A percentile compares a stretch with the other conserved stretches of the same genome.
Conservation (phyloP, 495 filamentous ascomycete genomes). For the Rusavskia elegans region DNA sequence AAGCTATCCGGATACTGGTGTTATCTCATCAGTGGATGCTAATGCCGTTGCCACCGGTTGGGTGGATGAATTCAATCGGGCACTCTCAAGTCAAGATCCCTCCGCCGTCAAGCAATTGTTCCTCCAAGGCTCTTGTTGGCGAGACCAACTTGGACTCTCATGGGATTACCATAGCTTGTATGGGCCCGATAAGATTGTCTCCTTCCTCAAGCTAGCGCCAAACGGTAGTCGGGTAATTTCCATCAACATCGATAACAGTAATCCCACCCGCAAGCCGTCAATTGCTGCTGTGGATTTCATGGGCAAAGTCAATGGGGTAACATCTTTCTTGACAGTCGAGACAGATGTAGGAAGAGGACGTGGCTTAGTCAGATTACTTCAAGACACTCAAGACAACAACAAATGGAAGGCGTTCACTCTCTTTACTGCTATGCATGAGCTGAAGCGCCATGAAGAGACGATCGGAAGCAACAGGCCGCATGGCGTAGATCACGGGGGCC, state of each 20-base stretch:
- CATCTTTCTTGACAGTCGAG: conserved; percentile 26
- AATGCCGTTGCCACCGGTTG: conserved; percentile 25
- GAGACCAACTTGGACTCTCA: conserved; percentile 37
- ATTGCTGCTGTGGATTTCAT: conserved; percentile 22
- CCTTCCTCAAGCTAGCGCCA: conserved; percentile 24
- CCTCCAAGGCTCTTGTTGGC: conserved; percentile 34
- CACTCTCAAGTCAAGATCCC: conserved; percentile 23
- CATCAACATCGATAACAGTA: conserved; percentile 33
- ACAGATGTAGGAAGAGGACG: conserved; percentile 38
- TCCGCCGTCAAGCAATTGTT: conserved; percentile 24
- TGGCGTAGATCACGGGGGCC: conserved; percentile 35
- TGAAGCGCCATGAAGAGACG: conserved; percentile 36
- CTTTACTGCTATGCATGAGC: conserved; percentile 39
- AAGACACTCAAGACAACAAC: conserved; percentile 22
- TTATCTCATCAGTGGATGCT: conserved; percentile 24
- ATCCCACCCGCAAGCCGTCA: conserved; percentile 28
- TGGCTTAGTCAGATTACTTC: conserved; percentile 39
- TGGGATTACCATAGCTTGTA: conserved; percentile 41
- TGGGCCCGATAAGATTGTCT: conserved; percentile 31
- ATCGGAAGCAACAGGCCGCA: conserved; percentile 27
- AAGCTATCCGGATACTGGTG: conserved; percentile 3
- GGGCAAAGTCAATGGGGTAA: conserved; percentile 25
- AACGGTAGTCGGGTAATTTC: conserved; percentile 23
- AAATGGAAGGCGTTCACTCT: conserved; percentile 51
- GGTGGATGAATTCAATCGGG: conserved; percentile 31